Conservation (phyloP, 202 grass and related monocot species). For the Cymbopogon flexuosus region DNA sequence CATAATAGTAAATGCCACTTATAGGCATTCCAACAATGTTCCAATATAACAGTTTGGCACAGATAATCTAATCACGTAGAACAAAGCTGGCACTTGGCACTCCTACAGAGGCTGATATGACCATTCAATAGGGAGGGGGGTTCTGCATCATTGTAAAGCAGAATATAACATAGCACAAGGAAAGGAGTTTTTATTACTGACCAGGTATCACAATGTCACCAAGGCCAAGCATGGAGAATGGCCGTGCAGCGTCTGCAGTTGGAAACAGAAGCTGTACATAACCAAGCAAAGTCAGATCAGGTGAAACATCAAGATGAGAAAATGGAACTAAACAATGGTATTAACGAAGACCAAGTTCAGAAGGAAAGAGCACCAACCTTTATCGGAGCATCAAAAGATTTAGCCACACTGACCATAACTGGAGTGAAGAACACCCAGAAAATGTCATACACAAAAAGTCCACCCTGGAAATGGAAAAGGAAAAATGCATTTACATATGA, state of each 20-base stretch:
- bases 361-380: conserved; percentile 45
- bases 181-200: conserved; percentile 27
- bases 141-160: background rate
- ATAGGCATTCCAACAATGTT: background rate
- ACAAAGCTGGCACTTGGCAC: background rate
- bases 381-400: conserved; percentile 97
- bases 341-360: conserved; percentile 5
- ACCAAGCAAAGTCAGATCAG: conserved; percentile 2
- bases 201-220: conserved; percentile 95
- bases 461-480: conserved; percentile 44
- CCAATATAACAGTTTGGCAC: background rate
- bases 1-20: background rate
- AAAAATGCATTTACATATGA: conserved; percentile 10
- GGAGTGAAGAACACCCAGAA: conserved; percentile 99
- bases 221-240: conserved; percentile 95
- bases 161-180: conserved; percentile 5
- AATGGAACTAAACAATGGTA: background rate
- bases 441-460: conserved; percentile 86
- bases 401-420: conserved; percentile 91
- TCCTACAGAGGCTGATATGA: background rate
- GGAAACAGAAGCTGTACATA: conserved; percentile 75
- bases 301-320: background rate
- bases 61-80: too few species aligned
- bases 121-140: background rate
- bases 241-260: conserved; percentile 49